Evolutionary conservation across 345 rosid genomes (phyloP).

Genomic region (Iberis pinnata): DNA sequence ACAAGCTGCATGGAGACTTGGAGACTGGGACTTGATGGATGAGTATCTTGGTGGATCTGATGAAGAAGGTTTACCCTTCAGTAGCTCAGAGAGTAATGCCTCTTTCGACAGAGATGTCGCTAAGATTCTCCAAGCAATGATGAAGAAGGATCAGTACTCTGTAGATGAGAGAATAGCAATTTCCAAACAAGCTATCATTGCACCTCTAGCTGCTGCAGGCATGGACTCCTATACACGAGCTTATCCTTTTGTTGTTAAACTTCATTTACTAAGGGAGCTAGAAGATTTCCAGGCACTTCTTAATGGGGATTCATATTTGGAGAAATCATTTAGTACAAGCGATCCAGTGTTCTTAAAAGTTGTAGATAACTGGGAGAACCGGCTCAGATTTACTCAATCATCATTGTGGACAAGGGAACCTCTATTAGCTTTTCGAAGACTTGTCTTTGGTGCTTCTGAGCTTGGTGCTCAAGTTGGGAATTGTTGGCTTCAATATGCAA

Average conservation of each 20-base stretch:
- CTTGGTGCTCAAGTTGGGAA: constrained; percentile 87
- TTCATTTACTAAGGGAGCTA: constrained; percentile 76
- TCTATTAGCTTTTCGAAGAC: constrained; percentile 78
- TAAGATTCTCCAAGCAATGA: constrained; percentile 85
- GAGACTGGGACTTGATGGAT: constrained; percentile 94
- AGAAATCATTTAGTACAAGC: constrained; percentile 51
- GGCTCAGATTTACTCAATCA: constrained; percentile 84
- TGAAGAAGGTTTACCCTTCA: constrained; percentile 72
- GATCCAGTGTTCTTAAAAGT: constrained; percentile 53
- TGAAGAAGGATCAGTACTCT: constrained; percentile 73
- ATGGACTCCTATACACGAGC: constrained; percentile 95
- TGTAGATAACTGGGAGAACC: constrained; percentile 74
- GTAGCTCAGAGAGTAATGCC: constrained; percentile 93
- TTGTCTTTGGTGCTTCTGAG: constrained; percentile 73
- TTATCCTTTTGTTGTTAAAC: constrained; percentile 87
- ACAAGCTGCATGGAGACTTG: constrained; percentile 99
- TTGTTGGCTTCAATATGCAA: constrained; percentile 96
- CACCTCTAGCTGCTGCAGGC: constrained; percentile 99
- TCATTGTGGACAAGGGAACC: constrained; percentile 97
- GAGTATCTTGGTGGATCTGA: constrained; percentile 87
- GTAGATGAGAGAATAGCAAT: constrained; percentile 74
- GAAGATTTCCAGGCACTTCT: constrained; percentile 78
- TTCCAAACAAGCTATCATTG: constrained; percentile 88
- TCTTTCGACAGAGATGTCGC: constrained; percentile 95
- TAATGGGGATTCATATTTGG: constrained; percentile 69